Percentiles rank a stretch among this genome's conserved stretches.
These are phyloP conservation scores for Metschnikowia colocasiae DNA, from an alignment of 805 yeast genomes.

Conservation along the genomic window DNA sequence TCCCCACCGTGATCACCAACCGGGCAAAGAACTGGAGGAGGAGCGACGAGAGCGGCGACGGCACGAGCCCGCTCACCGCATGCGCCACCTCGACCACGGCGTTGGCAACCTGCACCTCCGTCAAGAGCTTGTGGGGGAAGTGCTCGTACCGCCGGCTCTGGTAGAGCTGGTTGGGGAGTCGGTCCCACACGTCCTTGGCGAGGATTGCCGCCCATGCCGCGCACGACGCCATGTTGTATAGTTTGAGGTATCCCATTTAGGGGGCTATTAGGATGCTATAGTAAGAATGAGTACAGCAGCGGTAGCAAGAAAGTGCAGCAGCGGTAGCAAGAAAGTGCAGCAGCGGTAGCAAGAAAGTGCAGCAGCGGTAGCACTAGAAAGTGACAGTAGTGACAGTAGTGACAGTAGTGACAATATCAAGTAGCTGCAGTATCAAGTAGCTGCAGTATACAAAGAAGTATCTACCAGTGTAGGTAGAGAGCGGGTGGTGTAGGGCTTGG, in stretches of 20 bases:
- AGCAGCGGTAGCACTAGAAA: no score
- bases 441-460: no score
- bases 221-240: constrained; percentile 19
- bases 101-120: constrained; percentile 24
- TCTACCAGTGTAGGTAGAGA: no score
- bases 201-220: constrained; percentile 21
- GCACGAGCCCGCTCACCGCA: constrained; percentile 25
- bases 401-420: no score
- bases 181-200: constrained; percentile 12
- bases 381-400: no score
- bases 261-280: no score
- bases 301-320: no score
- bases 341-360: no score
- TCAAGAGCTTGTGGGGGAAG: constrained; percentile 30
- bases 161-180: constrained; percentile 10
- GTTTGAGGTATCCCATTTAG: constrained; percentile 10
- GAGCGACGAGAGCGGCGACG: constrained; percentile 25
- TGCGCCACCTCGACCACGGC: constrained; percentile 25
- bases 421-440: no score
- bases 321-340: no score
- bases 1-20: constrained; percentile 26
- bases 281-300: no score
- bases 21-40: constrained; percentile 30
- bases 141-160: constrained; percentile 9
- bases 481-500: no score